Evolutionary conservation across 768 basidiomycete species (phyloP).

Genomic region (Melanogaster broomeanus): DNA sequence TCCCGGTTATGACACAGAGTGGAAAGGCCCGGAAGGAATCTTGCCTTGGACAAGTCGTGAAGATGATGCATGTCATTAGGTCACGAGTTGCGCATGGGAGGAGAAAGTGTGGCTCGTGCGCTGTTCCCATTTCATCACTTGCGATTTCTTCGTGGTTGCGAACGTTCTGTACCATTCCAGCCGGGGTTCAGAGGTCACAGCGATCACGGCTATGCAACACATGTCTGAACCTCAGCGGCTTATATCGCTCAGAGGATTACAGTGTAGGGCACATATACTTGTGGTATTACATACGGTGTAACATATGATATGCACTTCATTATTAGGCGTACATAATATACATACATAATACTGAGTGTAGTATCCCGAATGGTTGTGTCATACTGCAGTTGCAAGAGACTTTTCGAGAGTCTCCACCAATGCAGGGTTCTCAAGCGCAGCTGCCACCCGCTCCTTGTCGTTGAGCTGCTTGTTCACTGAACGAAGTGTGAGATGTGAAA

Average conservation of each 20-base stretch:
- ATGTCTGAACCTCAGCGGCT: neutral
- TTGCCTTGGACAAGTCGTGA: too few species aligned
- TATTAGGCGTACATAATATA: neutral
- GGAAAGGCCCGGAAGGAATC: too few species aligned
- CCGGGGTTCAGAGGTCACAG: neutral
- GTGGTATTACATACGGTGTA: too few species aligned
- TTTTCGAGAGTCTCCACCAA: conserved; percentile 88
- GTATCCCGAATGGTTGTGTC: neutral
- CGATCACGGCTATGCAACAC: conserved; percentile 12
- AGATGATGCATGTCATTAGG: too few species aligned
- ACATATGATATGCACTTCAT: too few species aligned
- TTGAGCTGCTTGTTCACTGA: conserved; percentile 98
- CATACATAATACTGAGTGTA: conserved; percentile 3
- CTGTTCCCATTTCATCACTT: conserved; percentile 16
- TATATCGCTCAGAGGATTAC: conserved; percentile 7
- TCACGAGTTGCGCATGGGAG: too few species aligned
- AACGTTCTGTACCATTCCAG: conserved; percentile 17
- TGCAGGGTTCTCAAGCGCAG: conserved; percentile 90
- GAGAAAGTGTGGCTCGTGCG: neutral
- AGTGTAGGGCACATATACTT: too few species aligned
- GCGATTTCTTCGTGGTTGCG: conserved; percentile 21
- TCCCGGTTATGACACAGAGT: too few species aligned
- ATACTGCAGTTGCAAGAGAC: conserved; percentile 49
- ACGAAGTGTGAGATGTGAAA: neutral
- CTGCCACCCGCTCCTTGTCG: conserved; percentile 97